These are phyloP conservation scores for Colletotrichum theobromicola DNA, from an alignment of 2,329 filamentous ascomycete species.

Conservation along the genomic window DNA sequence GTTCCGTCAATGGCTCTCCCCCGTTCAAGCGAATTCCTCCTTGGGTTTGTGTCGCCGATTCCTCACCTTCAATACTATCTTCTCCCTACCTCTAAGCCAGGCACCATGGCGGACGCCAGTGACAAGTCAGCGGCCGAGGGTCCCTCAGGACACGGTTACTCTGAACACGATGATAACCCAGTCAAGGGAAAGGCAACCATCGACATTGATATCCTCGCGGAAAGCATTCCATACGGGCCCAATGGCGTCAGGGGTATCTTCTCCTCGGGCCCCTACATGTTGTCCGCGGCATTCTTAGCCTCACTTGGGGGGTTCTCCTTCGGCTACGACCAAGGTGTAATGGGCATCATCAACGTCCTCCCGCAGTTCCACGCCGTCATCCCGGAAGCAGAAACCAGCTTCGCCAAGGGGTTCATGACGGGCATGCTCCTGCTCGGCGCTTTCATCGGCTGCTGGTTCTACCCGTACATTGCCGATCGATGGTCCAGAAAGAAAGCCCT, in stretches of 20 bases:
- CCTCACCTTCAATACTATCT: neutral
- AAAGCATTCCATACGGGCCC: conserved; percentile 12
- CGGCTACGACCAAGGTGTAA: conserved; percentile 41
- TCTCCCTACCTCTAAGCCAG: neutral
- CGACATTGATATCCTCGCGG: neutral
- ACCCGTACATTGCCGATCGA: conserved; percentile 42
- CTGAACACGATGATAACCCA: conserved; percentile 6
- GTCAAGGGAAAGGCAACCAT: neutral
- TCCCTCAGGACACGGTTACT: neutral
- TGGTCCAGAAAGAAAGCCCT: conserved; percentile 48
- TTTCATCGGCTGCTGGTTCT: conserved; percentile 38
- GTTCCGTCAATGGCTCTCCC: neutral
- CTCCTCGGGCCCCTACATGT: neutral
- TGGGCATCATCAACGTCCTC: conserved; percentile 50
- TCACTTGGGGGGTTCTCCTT: conserved; percentile 37
- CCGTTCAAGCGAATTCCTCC: neutral
- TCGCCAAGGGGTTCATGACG: conserved; percentile 36
- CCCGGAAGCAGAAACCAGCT: conserved; percentile 31
- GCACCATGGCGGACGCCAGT: neutral
- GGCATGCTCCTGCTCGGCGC: conserved; percentile 47
- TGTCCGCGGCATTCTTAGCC: conserved; percentile 35
- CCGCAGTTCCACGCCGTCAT: conserved; percentile 45
- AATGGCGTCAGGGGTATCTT: conserved; percentile 6
- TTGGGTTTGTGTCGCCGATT: neutral
- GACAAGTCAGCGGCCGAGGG: neutral